These are phyloP conservation scores for Pleurotus cornucopiae DNA, from an alignment of 768 basidiomycete species.

Conservation along the genomic window DNA sequence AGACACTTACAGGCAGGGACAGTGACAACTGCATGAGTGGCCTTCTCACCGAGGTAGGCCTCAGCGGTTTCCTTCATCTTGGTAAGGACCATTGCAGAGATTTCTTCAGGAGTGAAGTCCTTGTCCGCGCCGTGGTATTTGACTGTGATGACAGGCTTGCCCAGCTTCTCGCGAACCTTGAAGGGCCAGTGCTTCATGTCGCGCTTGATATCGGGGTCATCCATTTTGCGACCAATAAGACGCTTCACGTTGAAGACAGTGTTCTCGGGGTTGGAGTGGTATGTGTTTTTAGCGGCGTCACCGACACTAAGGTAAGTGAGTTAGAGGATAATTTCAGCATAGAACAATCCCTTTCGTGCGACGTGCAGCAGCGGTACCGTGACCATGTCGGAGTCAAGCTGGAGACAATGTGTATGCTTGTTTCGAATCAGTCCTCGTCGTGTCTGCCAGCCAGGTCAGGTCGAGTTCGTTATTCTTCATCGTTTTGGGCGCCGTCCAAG, in stretches of 20 bases:
- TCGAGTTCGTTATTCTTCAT: constrained; percentile 6
- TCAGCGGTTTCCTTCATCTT: constrained; percentile 99
- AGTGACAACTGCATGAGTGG: constrained; percentile 96
- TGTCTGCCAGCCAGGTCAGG: neutral
- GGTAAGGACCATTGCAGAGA: constrained; percentile 89
- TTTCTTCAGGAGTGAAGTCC: constrained; percentile 89
- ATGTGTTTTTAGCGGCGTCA: constrained; percentile 95
- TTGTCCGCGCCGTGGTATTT: constrained; percentile 74
- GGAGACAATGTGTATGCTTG: constrained; percentile 9
- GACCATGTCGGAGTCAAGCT: constrained; percentile 7
- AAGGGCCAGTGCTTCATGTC: constrained; percentile 94
- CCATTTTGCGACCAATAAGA: constrained; percentile 83
- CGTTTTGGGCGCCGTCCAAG: neutral
- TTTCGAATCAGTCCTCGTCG: neutral
- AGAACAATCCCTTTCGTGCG: constrained; percentile 42
- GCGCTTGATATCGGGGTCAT: constrained; percentile 75
- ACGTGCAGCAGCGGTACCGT: constrained; percentile 20
- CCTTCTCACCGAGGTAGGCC: constrained; percentile 95
- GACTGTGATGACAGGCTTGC: constrained; percentile 79
- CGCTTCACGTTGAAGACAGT: constrained; percentile 97
- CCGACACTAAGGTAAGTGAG: constrained; percentile 54
- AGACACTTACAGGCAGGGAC: constrained; percentile 81
- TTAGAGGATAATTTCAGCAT: no score
- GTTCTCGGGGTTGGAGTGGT: constrained; percentile 86
- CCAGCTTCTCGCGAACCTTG: constrained; percentile 69